A percentile compares a stretch with the other conserved stretches of the same genome.
These are phyloP conservation scores for Candida koratica DNA, from an alignment of 805 yeast species.

Conservation along the genomic window DNA sequence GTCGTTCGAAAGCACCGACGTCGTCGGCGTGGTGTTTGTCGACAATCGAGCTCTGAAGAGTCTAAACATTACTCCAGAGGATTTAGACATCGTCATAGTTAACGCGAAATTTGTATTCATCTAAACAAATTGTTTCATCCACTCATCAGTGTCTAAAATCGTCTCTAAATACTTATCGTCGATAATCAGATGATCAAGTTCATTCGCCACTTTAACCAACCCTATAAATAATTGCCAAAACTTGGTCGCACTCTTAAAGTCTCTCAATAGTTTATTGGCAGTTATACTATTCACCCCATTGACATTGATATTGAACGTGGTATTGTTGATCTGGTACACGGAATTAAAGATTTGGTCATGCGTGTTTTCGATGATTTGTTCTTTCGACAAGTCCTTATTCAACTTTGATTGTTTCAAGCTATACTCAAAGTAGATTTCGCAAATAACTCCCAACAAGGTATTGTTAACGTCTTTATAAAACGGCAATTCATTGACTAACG, in stretches of 20 bases:
- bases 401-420: constrained; percentile 27
- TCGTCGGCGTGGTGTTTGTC: neutral
- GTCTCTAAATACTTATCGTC: constrained; percentile 21
- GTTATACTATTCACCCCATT: constrained; percentile 40
- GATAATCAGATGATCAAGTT: constrained; percentile 26
- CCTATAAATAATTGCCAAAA: constrained; percentile 35
- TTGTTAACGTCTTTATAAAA: constrained; percentile 54
- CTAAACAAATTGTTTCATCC: constrained; percentile 26
- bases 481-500: constrained; percentile 55
- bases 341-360: constrained; percentile 32
- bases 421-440: constrained; percentile 50
- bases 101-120: neutral
- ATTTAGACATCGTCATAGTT: too few relatives aligned
- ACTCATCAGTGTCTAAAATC: constrained; percentile 27
- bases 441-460: constrained; percentile 59
- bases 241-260: constrained; percentile 28
- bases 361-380: constrained; percentile 24
- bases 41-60: too few relatives aligned
- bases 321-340: constrained; percentile 35
- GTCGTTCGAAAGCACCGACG: constrained; percentile 10
- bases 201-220: constrained; percentile 23
- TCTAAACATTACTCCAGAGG: too few relatives aligned
- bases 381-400: constrained; percentile 19
- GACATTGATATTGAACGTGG: constrained; percentile 40
- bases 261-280: constrained; percentile 25